phyloP scores from a whole-genome alignment of 1,284 basidiomycete genomes.

The Bondarzewia mesenterica region DNA sequence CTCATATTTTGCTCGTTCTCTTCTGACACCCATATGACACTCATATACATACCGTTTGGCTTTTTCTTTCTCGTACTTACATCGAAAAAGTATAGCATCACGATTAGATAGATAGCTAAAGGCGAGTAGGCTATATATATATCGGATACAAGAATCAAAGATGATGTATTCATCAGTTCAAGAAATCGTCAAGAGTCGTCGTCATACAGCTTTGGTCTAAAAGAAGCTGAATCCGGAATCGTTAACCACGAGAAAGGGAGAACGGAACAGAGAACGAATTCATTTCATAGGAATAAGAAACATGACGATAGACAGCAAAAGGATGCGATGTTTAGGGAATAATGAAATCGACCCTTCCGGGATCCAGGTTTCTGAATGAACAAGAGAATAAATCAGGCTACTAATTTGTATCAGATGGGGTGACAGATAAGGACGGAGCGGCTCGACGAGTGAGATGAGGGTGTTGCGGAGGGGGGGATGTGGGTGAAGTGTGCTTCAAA shows the following conservation, averaged over 20 bases:
- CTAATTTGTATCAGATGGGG: conserved; percentile 13
- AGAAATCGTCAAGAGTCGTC: too few relatives aligned
- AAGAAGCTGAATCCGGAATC: too few relatives aligned
- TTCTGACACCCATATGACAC: too few relatives aligned
- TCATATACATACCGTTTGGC: too few relatives aligned
- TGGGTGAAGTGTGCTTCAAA: conserved; percentile 20
- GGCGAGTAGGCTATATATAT: too few relatives aligned
- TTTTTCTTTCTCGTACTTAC: too few relatives aligned
- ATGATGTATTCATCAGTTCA: too few relatives aligned
- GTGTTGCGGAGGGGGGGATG: conserved; percentile 3
- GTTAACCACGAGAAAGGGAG: conserved; percentile 14
- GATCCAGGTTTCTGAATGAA: conserved; percentile 5
- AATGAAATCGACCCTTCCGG: conserved; percentile 4
- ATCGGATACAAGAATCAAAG: too few relatives aligned
- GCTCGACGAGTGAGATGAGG: conserved; percentile 4
- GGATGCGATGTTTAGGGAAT: conserved; percentile 27
- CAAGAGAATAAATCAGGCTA: conserved; percentile 18
- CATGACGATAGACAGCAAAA: conserved; percentile 38
- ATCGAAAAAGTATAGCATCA: conserved; percentile 26
- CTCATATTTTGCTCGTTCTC: too few relatives aligned
- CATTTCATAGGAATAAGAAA: conserved; percentile 33
- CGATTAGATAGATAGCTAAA: too few relatives aligned
- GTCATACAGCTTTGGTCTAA: too few relatives aligned
- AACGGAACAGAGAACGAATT: conserved; percentile 29
- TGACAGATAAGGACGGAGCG: conserved; percentile 6